Evolutionary conservation across 768 basidiomycete genomes (phyloP).

Genomic region (Lyophyllum atratum): DNA sequence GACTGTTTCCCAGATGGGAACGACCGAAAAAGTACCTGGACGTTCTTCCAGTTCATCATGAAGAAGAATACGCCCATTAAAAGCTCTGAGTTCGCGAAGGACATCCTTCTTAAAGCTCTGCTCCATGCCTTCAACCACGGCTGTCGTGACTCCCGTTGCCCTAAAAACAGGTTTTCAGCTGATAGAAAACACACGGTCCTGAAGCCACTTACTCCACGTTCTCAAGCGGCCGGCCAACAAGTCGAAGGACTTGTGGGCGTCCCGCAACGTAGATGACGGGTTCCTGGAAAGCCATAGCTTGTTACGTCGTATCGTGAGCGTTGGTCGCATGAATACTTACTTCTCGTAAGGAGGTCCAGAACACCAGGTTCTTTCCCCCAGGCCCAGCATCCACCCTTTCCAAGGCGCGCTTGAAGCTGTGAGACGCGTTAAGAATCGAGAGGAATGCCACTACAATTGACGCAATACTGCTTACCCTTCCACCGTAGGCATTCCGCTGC

Average conservation of each 20-base stretch:
- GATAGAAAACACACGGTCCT: background rate
- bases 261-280: constrained; percentile 91
- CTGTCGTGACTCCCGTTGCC: constrained; percentile 91
- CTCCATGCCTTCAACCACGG: constrained; percentile 92
- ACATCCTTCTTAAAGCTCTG: constrained; percentile 85
- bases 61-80: constrained; percentile 78
- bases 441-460: background rate
- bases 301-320: background rate
- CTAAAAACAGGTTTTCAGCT: constrained; percentile 36
- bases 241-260: constrained; percentile 86
- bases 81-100: constrained; percentile 71
- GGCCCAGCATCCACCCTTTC: constrained; percentile 79
- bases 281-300: constrained; percentile 57
- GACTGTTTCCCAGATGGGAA: constrained; percentile 94
- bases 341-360: constrained; percentile 96
- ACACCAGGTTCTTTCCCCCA: constrained; percentile 71
- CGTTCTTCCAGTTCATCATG: constrained; percentile 96
- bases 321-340: constrained; percentile 35
- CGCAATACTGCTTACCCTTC: constrained; percentile 58
- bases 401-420: constrained; percentile 77
- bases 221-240: constrained; percentile 84
- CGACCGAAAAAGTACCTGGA: constrained; percentile 86
- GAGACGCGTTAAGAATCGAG: background rate
- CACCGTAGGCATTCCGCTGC: constrained; percentile 92
- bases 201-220: constrained; percentile 85